phyloP scores from a whole-genome alignment of 2,329 filamentous ascomycete species.

The Ophioceras dolichostomum region DNA sequence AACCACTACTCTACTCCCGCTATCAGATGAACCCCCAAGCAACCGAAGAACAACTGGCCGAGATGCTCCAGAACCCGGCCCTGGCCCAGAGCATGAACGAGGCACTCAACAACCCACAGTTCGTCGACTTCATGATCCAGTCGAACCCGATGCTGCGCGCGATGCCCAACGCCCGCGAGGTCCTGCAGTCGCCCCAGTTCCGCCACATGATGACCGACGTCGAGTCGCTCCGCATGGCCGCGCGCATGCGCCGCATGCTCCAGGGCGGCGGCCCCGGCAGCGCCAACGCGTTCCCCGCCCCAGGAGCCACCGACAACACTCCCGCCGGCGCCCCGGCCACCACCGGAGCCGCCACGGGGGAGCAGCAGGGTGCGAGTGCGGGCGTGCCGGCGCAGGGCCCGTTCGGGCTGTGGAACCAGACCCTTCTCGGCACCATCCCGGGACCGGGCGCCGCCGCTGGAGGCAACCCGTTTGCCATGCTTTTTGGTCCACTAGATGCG shows the following conservation, averaged over 20 bases:
- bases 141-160: slow-evolving; percentile 72
- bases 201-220: slow-evolving; percentile 90
- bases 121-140: slow-evolving; percentile 90
- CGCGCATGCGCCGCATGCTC: slow-evolving; percentile 68
- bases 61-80: slow-evolving; percentile 80
- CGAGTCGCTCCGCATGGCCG: slow-evolving; percentile 67
- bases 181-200: slow-evolving; percentile 81
- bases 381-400: too few species aligned
- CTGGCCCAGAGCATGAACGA: slow-evolving; percentile 84
- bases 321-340: slow-evolving; percentile 32
- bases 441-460: slow-evolving; percentile 19
- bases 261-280: slow-evolving; percentile 32
- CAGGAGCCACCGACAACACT: slow-evolving; percentile 82
- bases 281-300: slow-evolving; percentile 65
- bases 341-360: slow-evolving; percentile 14
- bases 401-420: slow-evolving; percentile 13
- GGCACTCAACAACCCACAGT: slow-evolving; percentile 85
- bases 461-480: slow-evolving; percentile 54
- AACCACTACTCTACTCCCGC: slow-evolving; percentile 7
- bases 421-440: slow-evolving; percentile 5
- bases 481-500: slow-evolving; percentile 44
- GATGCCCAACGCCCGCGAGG: slow-evolving; percentile 65
- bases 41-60: slow-evolving; percentile 67
- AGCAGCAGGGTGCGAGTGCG: slow-evolving; percentile 7
- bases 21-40: slow-evolving; percentile 81